Conservation (phyloP, 306 rosid species). For the Quercus mongolica region DNA sequence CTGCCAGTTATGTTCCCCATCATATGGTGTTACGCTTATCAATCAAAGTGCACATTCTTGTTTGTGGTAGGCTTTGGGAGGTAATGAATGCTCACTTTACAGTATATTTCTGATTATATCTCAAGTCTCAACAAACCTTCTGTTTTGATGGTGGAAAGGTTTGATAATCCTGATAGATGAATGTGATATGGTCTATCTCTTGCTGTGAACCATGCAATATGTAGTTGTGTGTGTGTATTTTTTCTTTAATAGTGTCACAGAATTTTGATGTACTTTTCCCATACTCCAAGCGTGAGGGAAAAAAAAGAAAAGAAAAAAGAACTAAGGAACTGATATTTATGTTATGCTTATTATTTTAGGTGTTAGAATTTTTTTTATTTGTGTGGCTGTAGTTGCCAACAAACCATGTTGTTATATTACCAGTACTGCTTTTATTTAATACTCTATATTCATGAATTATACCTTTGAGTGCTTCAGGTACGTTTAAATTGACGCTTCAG, state of each 20-base stretch:
- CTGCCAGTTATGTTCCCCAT: no score
- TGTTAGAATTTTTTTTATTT: neutral
- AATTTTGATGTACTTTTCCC: neutral
- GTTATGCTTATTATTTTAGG: neutral
- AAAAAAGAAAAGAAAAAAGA: neutral
- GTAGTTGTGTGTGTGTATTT: neutral
- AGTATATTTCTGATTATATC: neutral
- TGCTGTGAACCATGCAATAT: neutral
- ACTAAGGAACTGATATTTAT: neutral
- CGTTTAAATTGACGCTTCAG: constrained; percentile 93
- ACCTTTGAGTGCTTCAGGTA: constrained; percentile 54
- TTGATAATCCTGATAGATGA: neutral
- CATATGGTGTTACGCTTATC: neutral
- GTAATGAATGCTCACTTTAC: neutral
- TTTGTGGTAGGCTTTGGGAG: neutral
- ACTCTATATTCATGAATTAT: neutral
- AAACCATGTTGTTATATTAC: neutral
- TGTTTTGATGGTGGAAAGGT: neutral
- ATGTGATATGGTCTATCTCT: neutral
- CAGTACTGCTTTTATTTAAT: neutral
- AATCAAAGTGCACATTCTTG: neutral
- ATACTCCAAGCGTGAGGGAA: neutral
- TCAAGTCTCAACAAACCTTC: neutral
- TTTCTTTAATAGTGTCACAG: neutral
- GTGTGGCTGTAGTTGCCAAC: neutral